Base-by-base conservation (phyloP, 768 basidiomycete genomes). In the Boletus edulis region DNA sequence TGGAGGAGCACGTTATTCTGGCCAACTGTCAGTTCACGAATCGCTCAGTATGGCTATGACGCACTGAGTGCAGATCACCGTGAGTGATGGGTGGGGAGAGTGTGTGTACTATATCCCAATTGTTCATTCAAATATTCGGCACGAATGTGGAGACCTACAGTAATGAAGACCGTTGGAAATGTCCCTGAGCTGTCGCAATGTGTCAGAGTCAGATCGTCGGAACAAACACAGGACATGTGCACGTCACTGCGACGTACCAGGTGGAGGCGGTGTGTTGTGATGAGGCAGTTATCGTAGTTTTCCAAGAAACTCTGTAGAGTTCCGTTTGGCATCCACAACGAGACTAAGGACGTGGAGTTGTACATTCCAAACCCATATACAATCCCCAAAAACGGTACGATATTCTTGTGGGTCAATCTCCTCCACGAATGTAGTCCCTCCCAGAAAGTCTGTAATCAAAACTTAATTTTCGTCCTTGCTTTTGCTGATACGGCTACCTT, bases 241-340 rank as follows among this genome's bases (percentile, higher is more conserved):
- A 20, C 9, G 4, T 39, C 18, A 40, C 4, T 15, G 15, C 3
- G 12, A 47, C 51, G 20, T 18, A 52, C 51, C 37, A 52, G 15
- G 27, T 39, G 37, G 7, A 52, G 51, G 3, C 51, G 45, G 5
- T 52, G 51, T 17, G 29, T 32, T 7, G 11, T 17, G 12, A 9
- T 1, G n/a, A 54, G 52, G 10, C 17, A n/a, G n/a, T n/a, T 3
- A 32, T 62, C 39, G 12, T 56, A 39, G 9, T 46, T 31, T 20
- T 24, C 45, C 5, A 70, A 39, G 48, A 70, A 66, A n/a, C 27
- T 43, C 11, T 45, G 62, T 14, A 71, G 54, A 9, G 57, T 60
- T 27, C 68, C 69, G 20, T 68, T 66, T 2, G 65, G 59, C 54
- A 67, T 57, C 69, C 69, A 71, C 13, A 59, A 55, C 11, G 64